Percentiles rank a stretch among this genome's conserved stretches.
Evolutionary conservation across 2,329 filamentous ascomycete species (phyloP).

Genomic region (Pseudogymnoascus verrucosus): DNA sequence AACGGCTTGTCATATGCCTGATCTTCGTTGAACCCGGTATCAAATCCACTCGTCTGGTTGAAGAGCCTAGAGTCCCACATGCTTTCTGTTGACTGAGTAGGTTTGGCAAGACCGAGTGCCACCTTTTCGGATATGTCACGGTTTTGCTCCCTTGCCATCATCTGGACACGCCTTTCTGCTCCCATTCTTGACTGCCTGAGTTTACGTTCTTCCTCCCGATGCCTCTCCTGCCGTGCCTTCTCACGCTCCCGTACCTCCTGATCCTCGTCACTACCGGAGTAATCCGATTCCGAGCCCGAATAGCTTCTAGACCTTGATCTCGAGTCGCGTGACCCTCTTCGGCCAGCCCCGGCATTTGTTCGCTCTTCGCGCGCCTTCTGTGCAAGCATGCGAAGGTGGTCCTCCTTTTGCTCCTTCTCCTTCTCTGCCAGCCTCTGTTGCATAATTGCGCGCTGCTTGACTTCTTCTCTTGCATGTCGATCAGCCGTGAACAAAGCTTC

Average conservation of each 20-base stretch:
- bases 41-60: conserved; percentile 87
- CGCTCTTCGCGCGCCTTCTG: conserved; percentile 87
- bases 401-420: conserved; percentile 90
- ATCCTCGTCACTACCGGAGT: conserved; percentile 44
- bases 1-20: conserved; percentile 95
- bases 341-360: conserved; percentile 43
- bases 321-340: conserved; percentile 29
- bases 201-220: conserved; percentile 79
- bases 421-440: conserved; percentile 94
- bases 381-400: conserved; percentile 77
- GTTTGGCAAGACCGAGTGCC: conserved; percentile 87
- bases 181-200: conserved; percentile 93
- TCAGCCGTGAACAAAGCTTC: conserved; percentile 94
- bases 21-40: conserved; percentile 92
- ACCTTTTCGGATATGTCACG: conserved; percentile 97
- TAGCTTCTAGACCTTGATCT: conserved; percentile 42
- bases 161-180: conserved; percentile 79
- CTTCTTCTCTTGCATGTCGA: conserved; percentile 88
- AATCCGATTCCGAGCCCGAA: conserved; percentile 41
- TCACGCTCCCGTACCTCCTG: conserved; percentile 69
- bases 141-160: conserved; percentile 90
- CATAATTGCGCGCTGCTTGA: conserved; percentile 86
- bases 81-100: conserved; percentile 80
- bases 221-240: conserved; percentile 66
- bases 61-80: conserved; percentile 98